Evolutionary conservation across 768 basidiomycete species (phyloP).

Genomic region (Pleurotus sapidus): DNA sequence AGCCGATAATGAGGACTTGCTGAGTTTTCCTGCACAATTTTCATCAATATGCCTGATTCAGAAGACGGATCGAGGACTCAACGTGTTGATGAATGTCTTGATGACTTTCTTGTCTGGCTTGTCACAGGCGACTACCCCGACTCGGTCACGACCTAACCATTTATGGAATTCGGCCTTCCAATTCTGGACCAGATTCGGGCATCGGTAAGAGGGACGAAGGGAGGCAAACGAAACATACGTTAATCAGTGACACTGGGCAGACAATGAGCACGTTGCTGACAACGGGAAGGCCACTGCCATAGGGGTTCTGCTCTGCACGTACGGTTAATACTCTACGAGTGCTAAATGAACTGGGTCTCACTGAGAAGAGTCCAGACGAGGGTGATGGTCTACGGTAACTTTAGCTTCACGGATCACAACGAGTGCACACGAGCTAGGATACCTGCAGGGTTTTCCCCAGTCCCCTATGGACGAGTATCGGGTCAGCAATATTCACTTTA

Average conservation of each 20-base stretch:
- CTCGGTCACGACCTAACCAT: conserved; percentile 58
- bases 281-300: conserved; percentile 48
- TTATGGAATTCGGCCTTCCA: conserved; percentile 96
- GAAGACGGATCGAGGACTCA: conserved; percentile 19
- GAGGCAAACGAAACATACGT: conserved; percentile 40
- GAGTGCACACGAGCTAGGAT: not conserved
- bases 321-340: not conserved
- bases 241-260: conserved; percentile 89
- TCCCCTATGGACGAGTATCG: conserved; percentile 51
- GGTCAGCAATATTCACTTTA: not conserved
- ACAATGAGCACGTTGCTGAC: conserved; percentile 88
- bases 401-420: not conserved
- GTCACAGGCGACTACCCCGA: conserved; percentile 43
- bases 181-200: conserved; percentile 50
- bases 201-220: conserved; percentile 2
- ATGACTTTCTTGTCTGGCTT: conserved; percentile 44
- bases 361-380: conserved; percentile 91
- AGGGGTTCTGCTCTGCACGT: conserved; percentile 77
- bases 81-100: conserved; percentile 76
- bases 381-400: conserved; percentile 67
- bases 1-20: conserved; percentile 91
- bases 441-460: conserved; percentile 95
- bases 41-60: not conserved
- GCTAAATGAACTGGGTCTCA: conserved; percentile 31
- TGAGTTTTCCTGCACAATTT: conserved; percentile 53